Percentiles rank a stretch among this genome's conserved stretches.
Conservation (phyloP, 2,329 filamentous ascomycete species). For the Talaromyces piceae region DNA sequence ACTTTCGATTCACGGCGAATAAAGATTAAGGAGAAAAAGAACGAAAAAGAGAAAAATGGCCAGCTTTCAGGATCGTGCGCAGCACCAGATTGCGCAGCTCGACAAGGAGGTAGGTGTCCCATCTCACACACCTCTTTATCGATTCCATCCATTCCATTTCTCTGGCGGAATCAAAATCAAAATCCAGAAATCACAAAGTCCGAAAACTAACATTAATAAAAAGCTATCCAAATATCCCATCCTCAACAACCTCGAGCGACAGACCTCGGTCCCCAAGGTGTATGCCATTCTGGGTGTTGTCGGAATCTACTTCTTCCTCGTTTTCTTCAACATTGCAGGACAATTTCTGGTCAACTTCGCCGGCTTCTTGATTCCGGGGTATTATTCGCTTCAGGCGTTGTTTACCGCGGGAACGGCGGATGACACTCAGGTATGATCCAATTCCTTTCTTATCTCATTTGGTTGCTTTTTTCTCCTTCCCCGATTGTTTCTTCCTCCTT, state of each 20-base stretch:
- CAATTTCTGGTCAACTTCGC: slow-evolving; percentile 62
- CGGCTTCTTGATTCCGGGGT: slow-evolving; percentile 57
- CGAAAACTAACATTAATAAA: neutral
- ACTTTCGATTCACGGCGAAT: no score
- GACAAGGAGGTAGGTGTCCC: slow-evolving; percentile 53
- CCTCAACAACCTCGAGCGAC: slow-evolving; percentile 62
- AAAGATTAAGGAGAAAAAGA: neutral
- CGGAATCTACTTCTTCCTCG: slow-evolving; percentile 61
- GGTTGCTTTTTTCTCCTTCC: no score
- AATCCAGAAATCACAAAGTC: neutral
- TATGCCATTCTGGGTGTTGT: slow-evolving; percentile 58
- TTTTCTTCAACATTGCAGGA: slow-evolving; percentile 66
- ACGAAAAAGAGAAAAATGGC: slow-evolving; percentile 23
- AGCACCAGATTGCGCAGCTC: slow-evolving; percentile 59
- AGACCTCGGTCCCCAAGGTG: slow-evolving; percentile 61
- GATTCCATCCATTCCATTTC: neutral
- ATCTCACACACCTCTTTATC: neutral
- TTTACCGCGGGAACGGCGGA: slow-evolving; percentile 54
- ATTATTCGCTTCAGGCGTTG: slow-evolving; percentile 59
- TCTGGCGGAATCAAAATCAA: no score
- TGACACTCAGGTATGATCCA: slow-evolving; percentile 53
- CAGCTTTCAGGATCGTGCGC: slow-evolving; percentile 54
- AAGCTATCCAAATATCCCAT: slow-evolving; percentile 61
- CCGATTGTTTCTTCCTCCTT: no score
- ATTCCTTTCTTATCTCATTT: neutral